Base-by-base conservation (phyloP, 345 rosid species). In the Salix exigua region DNA sequence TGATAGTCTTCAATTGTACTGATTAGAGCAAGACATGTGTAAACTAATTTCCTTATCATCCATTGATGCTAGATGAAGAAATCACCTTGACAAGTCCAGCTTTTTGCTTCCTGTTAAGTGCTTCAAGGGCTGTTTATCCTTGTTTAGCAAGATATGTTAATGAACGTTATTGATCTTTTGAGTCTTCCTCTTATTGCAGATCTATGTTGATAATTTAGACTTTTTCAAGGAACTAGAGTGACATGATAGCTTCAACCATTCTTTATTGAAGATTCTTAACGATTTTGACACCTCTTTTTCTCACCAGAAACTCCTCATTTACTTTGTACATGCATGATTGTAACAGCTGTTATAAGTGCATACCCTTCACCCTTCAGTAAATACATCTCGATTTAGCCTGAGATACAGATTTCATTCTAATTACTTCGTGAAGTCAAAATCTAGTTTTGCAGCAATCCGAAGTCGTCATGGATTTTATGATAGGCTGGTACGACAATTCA, bases 401-500 rank as follows among this genome's bases (percentile, higher is more conserved):
- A 33, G 37, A 33, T 4, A 33, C 37, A 33, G 0, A 40, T 40
- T 10, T 14, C 48, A 66, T 9, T 31, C 31, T 71, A 17, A 75
- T 33, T 68, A 40, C 68, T 75, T 58, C 60, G 73, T 50, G 58
- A 73, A 68, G 76, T 70, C 67, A 64, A 71, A 75, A 0, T 31
- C 63, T 35, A 68, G 61, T 75, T 76, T 72, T 42, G 65, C 48
- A 71, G 65, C 62, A 64, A 72, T 23, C 72, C 46, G 46, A 72
- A 75, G 68, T 35, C 55, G 67, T 33, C 37, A 6, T 58, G 68
- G 72, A 66, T 74, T 74, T 71, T 50, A 79, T 82, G 80, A 62
- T 28, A 73, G 53, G 73, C 63, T 82, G 77, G 85, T 77, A 74
- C 89, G 61, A 69, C 75, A 89, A 75, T 86, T 87, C 73, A 93